Percentiles rank a stretch among this genome's conserved stretches.
Conservation (phyloP, 129 eudicot genomes). For the sunflower (Helianthus annuus) region HanXRQr2.0-SUNRISE NC_035435.2:142004588-142005087, state of each 20-base stretch:
- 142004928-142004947: neutral
- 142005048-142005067: neutral
- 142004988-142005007: neutral
- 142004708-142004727: constrained; percentile 43
- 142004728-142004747: constrained; percentile 4
- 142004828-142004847: constrained; percentile 23
- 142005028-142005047: neutral
- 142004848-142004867: constrained; percentile 8
- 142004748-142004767: constrained; percentile 10
- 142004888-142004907: constrained; percentile 2
- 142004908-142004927: constrained; percentile 2
- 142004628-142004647: constrained; percentile 10
- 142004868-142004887: constrained; percentile 22
- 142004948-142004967: neutral
- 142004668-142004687: constrained; percentile 86
- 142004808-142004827: constrained; percentile 5
- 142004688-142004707: constrained; percentile 92
- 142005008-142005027: constrained; percentile 6
- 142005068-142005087: neutral
- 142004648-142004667: constrained; percentile 5
- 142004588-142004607: neutral
- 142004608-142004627: no score
- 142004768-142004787: constrained; percentile 4
- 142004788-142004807: neutral
- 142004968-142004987: constrained; percentile 13